Conservation (phyloP, 345 rosid genomes). For the Passiflora organensis region DNA sequence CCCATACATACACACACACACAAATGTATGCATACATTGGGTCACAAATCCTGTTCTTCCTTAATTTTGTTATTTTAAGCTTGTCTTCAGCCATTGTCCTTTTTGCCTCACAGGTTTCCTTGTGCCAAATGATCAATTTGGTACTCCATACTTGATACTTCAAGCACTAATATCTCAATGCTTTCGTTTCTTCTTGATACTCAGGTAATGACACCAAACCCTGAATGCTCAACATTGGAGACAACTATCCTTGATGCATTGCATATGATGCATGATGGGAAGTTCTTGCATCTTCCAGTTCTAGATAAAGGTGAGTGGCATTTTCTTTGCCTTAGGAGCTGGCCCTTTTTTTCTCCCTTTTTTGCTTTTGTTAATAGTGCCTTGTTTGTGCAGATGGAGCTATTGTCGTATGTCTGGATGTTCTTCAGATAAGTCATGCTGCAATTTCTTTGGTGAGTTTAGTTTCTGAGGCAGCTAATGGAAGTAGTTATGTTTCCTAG, state of each 20-base stretch:
- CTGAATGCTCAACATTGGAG: conserved; percentile 76
- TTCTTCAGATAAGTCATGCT: conserved; percentile 89
- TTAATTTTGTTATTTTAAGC: too few species aligned
- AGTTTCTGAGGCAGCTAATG: conserved; percentile 1
- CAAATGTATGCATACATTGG: too few species aligned
- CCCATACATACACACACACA: too few species aligned
- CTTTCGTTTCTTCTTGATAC: not conserved
- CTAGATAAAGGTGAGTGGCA: conserved; percentile 55
- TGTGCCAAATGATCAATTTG: too few species aligned
- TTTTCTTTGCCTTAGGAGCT: not conserved
- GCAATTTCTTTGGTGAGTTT: conserved; percentile 86
- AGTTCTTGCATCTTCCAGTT: conserved; percentile 95
- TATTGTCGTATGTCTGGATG: conserved; percentile 77
- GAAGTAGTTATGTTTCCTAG: not conserved
- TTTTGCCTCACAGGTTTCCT: too few species aligned
- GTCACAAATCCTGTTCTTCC: too few species aligned
- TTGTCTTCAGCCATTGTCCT: too few species aligned
- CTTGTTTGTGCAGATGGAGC: conserved; percentile 60
- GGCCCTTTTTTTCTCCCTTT: not conserved
- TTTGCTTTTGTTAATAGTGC: not conserved
- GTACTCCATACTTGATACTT: too few species aligned
- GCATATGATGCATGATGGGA: conserved; percentile 95
- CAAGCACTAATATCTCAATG: too few species aligned
- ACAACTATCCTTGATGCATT: conserved; percentile 86
- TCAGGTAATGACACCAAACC: conserved; percentile 92